phyloP scores from a whole-genome alignment of 2,329 filamentous ascomycete species.

The Cytospora mali region DNA sequence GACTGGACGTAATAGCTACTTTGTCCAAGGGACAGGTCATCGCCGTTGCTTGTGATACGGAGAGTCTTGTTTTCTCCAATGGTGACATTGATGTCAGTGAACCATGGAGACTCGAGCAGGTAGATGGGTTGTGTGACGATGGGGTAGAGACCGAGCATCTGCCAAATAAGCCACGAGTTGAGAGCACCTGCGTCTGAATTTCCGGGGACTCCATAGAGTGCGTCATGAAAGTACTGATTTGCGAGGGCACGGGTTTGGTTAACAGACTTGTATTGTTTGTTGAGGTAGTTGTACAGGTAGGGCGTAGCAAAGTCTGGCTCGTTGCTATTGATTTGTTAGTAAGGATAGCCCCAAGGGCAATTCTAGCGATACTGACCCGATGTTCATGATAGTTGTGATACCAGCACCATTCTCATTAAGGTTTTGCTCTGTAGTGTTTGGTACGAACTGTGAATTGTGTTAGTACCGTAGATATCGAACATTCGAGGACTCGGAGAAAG shows the following conservation, averaged over 20 bases:
- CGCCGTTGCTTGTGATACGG: conserved; percentile 48
- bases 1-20: conserved; percentile 55
- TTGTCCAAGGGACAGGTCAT: conserved; percentile 35
- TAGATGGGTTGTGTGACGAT: conserved; percentile 71
- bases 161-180: conserved; percentile 66
- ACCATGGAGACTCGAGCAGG: conserved; percentile 69
- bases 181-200: conserved; percentile 74
- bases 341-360: conserved; percentile 50
- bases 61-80: conserved; percentile 50
- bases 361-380: conserved; percentile 25
- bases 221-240: conserved; percentile 63
- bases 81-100: conserved; percentile 60
- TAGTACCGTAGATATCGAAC: background rate
- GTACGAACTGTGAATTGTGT: conserved; percentile 27
- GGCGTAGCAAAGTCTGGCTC: conserved; percentile 62
- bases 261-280: conserved; percentile 59
- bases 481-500: conserved; percentile 54
- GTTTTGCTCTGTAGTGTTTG: conserved; percentile 31
- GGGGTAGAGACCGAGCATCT: conserved; percentile 72
- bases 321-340: conserved; percentile 56
- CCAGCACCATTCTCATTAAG: conserved; percentile 30
- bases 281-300: conserved; percentile 71
- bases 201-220: conserved; percentile 63
- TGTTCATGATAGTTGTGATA: conserved; percentile 33
- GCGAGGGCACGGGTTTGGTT: conserved; percentile 65